Evolutionary conservation across 2,329 filamentous ascomycete species (phyloP).

Genomic region (Trichophyton schoenleinii): DNA sequence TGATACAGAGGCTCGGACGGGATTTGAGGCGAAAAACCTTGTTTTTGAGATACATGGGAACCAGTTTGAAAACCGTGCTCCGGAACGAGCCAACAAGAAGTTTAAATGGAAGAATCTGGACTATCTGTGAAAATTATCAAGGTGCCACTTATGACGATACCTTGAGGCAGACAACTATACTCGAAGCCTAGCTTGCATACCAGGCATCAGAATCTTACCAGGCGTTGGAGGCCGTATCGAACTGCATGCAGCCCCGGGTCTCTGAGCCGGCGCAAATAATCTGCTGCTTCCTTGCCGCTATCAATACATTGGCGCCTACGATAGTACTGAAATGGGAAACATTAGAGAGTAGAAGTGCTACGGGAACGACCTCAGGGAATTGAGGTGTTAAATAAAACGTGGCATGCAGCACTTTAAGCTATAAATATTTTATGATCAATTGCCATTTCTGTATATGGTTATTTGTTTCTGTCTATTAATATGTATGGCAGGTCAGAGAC

Average conservation of each 20-base stretch:
- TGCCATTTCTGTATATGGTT: background rate
- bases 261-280: background rate
- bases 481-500: background rate
- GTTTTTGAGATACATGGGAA: conserved; percentile 78
- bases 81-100: conserved; percentile 79
- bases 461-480: background rate
- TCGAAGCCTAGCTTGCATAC: background rate
- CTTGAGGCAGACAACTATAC: too few relatives aligned
- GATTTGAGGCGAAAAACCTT: conserved; percentile 34
- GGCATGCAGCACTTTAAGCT: background rate
- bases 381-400: background rate
- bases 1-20: background rate
- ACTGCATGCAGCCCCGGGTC: background rate
- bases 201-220: background rate
- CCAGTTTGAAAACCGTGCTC: conserved; percentile 69
- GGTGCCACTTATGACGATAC: background rate
- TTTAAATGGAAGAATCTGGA: conserved; percentile 74
- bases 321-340: background rate
- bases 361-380: background rate
- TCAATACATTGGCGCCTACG: too few relatives aligned
- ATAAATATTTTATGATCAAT: background rate
- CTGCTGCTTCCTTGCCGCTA: background rate
- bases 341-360: background rate
- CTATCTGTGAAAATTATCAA: conserved; percentile 50
- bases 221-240: background rate